These are phyloP conservation scores for Argentina anserina DNA, from an alignment of 306 rosid species.

Conservation along the genomic window DNA sequence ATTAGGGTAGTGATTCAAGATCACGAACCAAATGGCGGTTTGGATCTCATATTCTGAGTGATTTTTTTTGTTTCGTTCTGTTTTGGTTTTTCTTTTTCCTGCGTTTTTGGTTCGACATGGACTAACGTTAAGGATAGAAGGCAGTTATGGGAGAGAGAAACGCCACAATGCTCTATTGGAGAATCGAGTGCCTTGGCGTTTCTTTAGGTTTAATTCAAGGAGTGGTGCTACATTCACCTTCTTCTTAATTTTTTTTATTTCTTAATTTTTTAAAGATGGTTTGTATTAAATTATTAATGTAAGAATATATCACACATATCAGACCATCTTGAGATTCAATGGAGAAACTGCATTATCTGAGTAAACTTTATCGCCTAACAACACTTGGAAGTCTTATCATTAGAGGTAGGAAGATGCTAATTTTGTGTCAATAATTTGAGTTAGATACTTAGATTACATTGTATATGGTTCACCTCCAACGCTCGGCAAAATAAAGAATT, in stretches of 20 bases:
- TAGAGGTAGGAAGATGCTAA: background rate
- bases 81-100: background rate
- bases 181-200: slow-evolving; percentile 21
- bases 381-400: too few species aligned
- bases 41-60: background rate
- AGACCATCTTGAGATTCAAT: too few species aligned
- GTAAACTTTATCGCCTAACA: too few species aligned
- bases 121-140: slow-evolving; percentile 25
- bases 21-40: background rate
- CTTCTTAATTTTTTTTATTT: background rate
- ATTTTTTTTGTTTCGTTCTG: background rate
- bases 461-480: background rate
- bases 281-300: background rate
- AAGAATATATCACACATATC: too few species aligned
- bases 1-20: slow-evolving; percentile 4
- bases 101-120: slow-evolving; percentile 8
- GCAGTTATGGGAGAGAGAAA: slow-evolving; percentile 15
- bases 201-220: slow-evolving; percentile 14
- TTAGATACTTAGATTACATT: too few species aligned
- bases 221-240: background rate
- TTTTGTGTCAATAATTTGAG: background rate
- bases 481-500: too few species aligned
- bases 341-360: too few species aligned
- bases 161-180: background rate
- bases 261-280: background rate